Base-by-base conservation (phyloP, 116 monocot species). In the Phalaenopsis hybrid region DNA sequence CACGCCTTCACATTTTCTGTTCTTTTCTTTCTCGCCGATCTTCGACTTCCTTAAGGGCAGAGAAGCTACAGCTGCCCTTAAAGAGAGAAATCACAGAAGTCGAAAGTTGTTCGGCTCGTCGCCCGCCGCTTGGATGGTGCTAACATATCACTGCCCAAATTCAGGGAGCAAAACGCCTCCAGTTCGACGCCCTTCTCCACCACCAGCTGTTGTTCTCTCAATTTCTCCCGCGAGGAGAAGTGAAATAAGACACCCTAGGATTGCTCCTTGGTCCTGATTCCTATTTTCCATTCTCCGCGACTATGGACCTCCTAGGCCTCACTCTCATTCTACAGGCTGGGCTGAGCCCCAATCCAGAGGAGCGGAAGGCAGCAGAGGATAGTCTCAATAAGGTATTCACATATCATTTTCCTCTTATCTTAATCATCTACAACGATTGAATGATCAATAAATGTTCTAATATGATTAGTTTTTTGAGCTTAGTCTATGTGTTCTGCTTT, bases 361-460 rank as follows among this genome's bases (percentile, higher is more conserved):
- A 93, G 89, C 82, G 96, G 21, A 96, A 93, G 84, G 90, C 93
- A 10, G 93, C 96, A 0, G 96, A 96, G 86, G 90, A 90, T 79
- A 92, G 84, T 82, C 90, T 96, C 79, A 85, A 89, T 75, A 92
- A 96, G 93, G 96, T 96, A 43, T 65, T 65, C n/a, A 21, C 18
- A 5, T n/a, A 65, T 65, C 7, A 11, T 21, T 65, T 18, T 65
- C 21, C 65, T 65, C n/a, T 21, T 4, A 21, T 65, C 8, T n/a
- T 23, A 21, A n/a, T 63, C 13, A 15, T 63, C 5, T 63, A 3
- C n/a, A 37, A 37, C 37, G 37, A 37, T 37, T 37, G 37, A 37
- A 37, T 37, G 37, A 37, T 37, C 37, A 2, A 37, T 37, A 37
- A 1, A 0, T 37, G 37, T 37, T 0, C 37, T 37, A 37, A 37